A percentile compares a stretch with the other conserved stretches of the same genome.
Evolutionary conservation across 305 asterid species (phyloP).

Genomic region (Fraxinus baroniana): DNA sequence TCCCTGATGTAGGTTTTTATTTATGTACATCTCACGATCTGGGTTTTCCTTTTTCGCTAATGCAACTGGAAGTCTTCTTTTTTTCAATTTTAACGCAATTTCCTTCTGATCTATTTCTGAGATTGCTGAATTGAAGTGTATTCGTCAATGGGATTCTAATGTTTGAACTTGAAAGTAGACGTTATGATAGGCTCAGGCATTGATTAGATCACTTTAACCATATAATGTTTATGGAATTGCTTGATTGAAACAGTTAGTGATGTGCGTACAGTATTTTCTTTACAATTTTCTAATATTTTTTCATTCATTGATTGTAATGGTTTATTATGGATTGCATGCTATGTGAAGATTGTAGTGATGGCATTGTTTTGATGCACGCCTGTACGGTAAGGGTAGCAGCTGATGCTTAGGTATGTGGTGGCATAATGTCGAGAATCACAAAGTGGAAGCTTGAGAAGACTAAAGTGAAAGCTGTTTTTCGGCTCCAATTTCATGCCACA

Average conservation of each 20-base stretch:
- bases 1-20: slow-evolving; percentile 4
- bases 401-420: slow-evolving; percentile 49
- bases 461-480: slow-evolving; percentile 97
- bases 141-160: slow-evolving; percentile 4
- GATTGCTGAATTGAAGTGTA: slow-evolving; percentile 9
- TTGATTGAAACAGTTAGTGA: not conserved
- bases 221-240: not conserved
- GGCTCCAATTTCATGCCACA: slow-evolving; percentile 98
- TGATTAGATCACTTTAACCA: not conserved
- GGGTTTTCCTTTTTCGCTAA: slow-evolving; percentile 14
- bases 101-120: slow-evolving; percentile 3
- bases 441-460: slow-evolving; percentile 99
- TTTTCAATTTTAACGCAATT: not conserved
- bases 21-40: slow-evolving; percentile 43
- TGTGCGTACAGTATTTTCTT: not conserved
- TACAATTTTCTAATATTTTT: slow-evolving; percentile 3
- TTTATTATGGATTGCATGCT: slow-evolving; percentile 8
- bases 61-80: slow-evolving; percentile 5
- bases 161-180: slow-evolving; percentile 12
- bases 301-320: not conserved
- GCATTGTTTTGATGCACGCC: slow-evolving; percentile 15
- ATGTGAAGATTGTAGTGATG: slow-evolving; percentile 26
- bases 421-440: slow-evolving; percentile 77
- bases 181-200: slow-evolving; percentile 14
- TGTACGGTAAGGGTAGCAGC: slow-evolving; percentile 21